Evolutionary conservation across 1,139 yeast genomes (phyloP), one percentile per base, ranked within the genome.

Genomic region (Magnusiomyces starmeri): DNA sequence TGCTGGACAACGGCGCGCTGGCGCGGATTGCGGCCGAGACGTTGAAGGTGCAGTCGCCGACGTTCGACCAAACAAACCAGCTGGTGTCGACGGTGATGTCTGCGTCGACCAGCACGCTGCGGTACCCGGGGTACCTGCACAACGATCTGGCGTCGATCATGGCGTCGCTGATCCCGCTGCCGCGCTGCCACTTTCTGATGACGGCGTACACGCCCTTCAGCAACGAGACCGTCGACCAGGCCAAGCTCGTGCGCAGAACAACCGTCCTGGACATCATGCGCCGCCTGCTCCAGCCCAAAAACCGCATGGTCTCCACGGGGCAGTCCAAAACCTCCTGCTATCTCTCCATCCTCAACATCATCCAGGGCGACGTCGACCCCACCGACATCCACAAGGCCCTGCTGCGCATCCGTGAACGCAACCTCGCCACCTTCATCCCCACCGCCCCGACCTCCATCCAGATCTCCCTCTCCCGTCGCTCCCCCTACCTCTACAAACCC

Each of bases 121-220:
- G 98, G 57, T 92, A 87, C 65, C 98, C 98, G 2, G 84, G 95
- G 48, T 89, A 89, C 68, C 82, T 89, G 79, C 92, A 86, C 73
- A 85, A 85, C 61, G 89, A 95, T 18, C 72, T 85, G 59, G 88
- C 90, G 46, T 83, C 95, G 49, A 82, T 92, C 18, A 70, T 89
- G 54, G 83, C 97, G 1, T 81, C 94, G 0, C 70, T 94, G 57
- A 79, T 92, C 2, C 97, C 97, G 1, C 83, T 90, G 0, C 96
- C 97, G 1, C 88, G 87, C 51, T 74, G 90, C 59, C 96, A 92
- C 67, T 94, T 92, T 63, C 70, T 92, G 26, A 79, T 85, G 42
- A 85, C 97, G 3, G 81, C 96, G 51, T 85, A 86, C 61, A 88
- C 97, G 0, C 97, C 98, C 1, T 88, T 85, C 66, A 81, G 88